Evolutionary conservation across 257 asterid genomes (phyloP).

Genomic region (Penstemon davidsonii): DNA sequence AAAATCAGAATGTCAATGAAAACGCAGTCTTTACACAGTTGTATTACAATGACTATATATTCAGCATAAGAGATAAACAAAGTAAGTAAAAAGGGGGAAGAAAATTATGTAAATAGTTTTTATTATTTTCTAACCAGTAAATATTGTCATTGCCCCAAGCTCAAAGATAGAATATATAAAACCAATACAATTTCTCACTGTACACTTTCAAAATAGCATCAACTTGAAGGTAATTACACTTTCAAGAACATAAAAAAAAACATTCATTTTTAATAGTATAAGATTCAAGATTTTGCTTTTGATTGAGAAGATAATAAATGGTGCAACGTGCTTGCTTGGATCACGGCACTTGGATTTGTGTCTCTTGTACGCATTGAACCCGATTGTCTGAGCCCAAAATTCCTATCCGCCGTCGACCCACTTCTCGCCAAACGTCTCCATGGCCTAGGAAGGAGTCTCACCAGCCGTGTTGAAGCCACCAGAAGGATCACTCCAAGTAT

Average conservation of each 20-base stretch:
- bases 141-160: too few species aligned
- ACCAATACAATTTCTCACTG: neutral
- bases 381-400: constrained; percentile 47
- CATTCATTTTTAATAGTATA: neutral
- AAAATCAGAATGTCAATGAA: too few species aligned
- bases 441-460: constrained; percentile 64
- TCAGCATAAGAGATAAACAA: too few species aligned
- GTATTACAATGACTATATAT: too few species aligned
- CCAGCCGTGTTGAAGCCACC: constrained; percentile 67
- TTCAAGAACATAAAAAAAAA: constrained; percentile 16
- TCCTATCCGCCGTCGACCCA: constrained; percentile 44
- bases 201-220: constrained; percentile 28
- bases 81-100: too few species aligned
- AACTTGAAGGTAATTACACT: neutral
- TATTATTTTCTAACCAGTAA: too few species aligned
- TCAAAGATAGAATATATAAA: too few species aligned
- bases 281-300: constrained; percentile 55
- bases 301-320: constrained; percentile 65
- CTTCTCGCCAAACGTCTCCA: constrained; percentile 42
- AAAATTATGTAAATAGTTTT: too few species aligned
- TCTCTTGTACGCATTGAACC: constrained; percentile 54
- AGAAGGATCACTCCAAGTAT: constrained; percentile 77
- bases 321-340: constrained; percentile 83
- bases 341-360: constrained; percentile 70
- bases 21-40: too few species aligned